Evolutionary conservation across 2,329 filamentous ascomycete genomes (phyloP).

Genomic region (Cylindrodendrum hubeiense): DNA sequence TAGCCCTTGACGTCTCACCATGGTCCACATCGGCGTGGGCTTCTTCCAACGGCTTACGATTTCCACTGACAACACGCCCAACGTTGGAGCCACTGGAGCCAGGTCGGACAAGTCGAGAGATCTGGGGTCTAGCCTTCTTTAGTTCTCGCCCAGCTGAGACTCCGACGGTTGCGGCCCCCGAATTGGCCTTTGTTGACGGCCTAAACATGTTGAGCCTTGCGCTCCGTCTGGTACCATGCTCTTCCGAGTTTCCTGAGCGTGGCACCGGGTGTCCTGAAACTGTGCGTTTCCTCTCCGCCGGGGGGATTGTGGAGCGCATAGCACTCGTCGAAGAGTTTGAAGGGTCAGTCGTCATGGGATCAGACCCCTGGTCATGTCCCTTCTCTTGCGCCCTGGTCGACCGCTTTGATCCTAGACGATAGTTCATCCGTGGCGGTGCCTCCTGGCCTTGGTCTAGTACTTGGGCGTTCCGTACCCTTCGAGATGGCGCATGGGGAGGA

Average conservation of each 20-base stretch:
- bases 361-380: slow-evolving; percentile 49
- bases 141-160: slow-evolving; percentile 75
- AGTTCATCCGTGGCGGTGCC: slow-evolving; percentile 74
- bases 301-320: slow-evolving; percentile 54
- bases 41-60: slow-evolving; percentile 80
- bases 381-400: slow-evolving; percentile 54
- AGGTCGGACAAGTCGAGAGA: slow-evolving; percentile 74
- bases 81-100: slow-evolving; percentile 77
- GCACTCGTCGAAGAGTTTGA: slow-evolving; percentile 52
- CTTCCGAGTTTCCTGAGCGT: slow-evolving; percentile 65
- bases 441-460: slow-evolving; percentile 66
- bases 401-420: slow-evolving; percentile 63
- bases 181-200: slow-evolving; percentile 75
- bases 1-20: slow-evolving; percentile 67
- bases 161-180: slow-evolving; percentile 68
- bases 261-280: slow-evolving; percentile 84
- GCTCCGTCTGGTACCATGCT: slow-evolving; percentile 75
- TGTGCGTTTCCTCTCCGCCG: slow-evolving; percentile 84
- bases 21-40: slow-evolving; percentile 77
- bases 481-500: slow-evolving; percentile 63
- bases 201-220: slow-evolving; percentile 78
- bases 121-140: slow-evolving; percentile 85
- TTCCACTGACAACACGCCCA: slow-evolving; percentile 90
- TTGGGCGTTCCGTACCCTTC: slow-evolving; percentile 67
- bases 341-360: slow-evolving; percentile 58